Evolutionary conservation across 2,329 filamentous ascomycete genomes (phyloP).

Genomic region (Venturia pyrina): DNA sequence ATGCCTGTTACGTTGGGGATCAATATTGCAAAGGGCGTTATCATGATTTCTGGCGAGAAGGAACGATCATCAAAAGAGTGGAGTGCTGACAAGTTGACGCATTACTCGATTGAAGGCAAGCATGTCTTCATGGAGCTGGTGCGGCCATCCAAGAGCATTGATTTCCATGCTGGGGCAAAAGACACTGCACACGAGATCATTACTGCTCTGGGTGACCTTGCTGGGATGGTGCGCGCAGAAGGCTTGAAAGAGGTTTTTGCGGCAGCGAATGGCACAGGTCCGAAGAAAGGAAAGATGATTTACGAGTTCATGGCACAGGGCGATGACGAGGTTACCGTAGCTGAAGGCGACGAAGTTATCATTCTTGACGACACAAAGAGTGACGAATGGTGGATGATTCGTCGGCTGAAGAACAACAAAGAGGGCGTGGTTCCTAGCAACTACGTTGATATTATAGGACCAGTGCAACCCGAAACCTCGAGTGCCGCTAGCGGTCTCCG

Average conservation of each 20-base stretch:
- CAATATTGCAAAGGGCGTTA: constrained; percentile 76
- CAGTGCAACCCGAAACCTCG: constrained; percentile 26
- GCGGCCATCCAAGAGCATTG: constrained; percentile 83
- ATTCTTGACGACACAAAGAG: constrained; percentile 84
- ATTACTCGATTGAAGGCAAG: constrained; percentile 96
- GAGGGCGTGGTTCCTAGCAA: constrained; percentile 95
- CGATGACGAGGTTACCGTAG: constrained; percentile 91
- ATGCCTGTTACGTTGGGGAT: constrained; percentile 97
- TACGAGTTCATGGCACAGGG: constrained; percentile 97
- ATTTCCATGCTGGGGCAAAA: constrained; percentile 95
- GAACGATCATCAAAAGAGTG: constrained; percentile 81
- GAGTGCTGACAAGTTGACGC: constrained; percentile 89
- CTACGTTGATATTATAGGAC: constrained; percentile 82
- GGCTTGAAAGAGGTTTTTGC: constrained; percentile 76
- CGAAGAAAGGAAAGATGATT: constrained; percentile 76
- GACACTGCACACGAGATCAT: constrained; percentile 95
- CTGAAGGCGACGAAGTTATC: constrained; percentile 79
- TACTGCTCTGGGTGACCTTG: constrained; percentile 73
- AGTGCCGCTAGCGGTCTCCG: constrained; percentile 39
- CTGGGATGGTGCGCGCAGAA: constrained; percentile 75
- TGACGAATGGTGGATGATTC: constrained; percentile 97
- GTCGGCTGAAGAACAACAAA: constrained; percentile 79
- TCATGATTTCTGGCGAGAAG: constrained; percentile 84
- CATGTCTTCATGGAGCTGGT: constrained; percentile 94
- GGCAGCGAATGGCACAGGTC: constrained; percentile 59